These are phyloP conservation scores for Pyropia haitanensis DNA, from an alignment of 23 red algal genomes.

Conservation along the genomic window DNA sequence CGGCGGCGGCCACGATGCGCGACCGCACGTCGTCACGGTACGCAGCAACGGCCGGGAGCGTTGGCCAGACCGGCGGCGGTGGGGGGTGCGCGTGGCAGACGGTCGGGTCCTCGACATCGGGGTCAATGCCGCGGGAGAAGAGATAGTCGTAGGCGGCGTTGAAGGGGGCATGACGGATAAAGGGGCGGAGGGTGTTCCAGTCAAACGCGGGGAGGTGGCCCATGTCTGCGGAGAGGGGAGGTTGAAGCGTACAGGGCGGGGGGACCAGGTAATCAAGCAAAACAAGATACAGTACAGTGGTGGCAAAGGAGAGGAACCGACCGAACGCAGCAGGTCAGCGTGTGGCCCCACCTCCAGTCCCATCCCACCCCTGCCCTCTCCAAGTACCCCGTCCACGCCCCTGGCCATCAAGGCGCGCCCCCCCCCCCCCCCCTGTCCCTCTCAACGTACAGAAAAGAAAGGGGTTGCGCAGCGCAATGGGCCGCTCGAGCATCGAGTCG, in stretches of 20 bases:
- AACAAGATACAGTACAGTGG: not conserved
- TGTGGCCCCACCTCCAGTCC: no score
- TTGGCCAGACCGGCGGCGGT: slow-evolving; percentile 25
- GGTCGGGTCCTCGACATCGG: slow-evolving; percentile 74
- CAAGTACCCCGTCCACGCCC: no score
- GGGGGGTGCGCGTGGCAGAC: slow-evolving; percentile 60
- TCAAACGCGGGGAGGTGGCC: slow-evolving; percentile 81
- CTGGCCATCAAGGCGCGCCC: no score
- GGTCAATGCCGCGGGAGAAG: slow-evolving; percentile 87
- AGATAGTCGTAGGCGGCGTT: slow-evolving; percentile 34
- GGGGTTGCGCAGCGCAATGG: slow-evolving; percentile 76
- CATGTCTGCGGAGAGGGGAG: slow-evolving; percentile 7
- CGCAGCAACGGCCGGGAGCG: slow-evolving; percentile 13
- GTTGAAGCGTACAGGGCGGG: no score
- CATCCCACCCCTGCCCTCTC: no score
- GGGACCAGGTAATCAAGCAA: not conserved
- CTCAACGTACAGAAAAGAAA: slow-evolving; percentile 56
- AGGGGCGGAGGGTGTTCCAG: slow-evolving; percentile 16
- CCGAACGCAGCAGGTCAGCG: no score
- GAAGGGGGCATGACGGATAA: not conserved
- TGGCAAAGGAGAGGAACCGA: no score
- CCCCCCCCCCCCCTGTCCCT: no score
- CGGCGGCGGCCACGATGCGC: not conserved
- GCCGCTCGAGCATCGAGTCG: slow-evolving; percentile 18
- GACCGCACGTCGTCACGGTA: slow-evolving; percentile 50